These are phyloP conservation scores for Nakazawaea siamensis DNA, from an alignment of 805 yeast genomes.

Conservation along the genomic window DNA sequence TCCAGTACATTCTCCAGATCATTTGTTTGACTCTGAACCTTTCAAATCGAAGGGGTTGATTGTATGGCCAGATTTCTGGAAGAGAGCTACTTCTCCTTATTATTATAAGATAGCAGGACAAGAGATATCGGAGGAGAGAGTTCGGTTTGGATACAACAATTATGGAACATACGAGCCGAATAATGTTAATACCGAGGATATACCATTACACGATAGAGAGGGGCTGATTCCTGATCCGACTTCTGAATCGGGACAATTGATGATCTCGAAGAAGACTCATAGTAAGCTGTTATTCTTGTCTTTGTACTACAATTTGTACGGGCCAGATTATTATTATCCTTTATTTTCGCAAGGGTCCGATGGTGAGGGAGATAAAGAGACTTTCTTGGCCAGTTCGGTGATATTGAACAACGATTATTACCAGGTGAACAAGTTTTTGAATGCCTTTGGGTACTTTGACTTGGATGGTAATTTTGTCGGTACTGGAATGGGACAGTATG, in stretches of 20 bases:
- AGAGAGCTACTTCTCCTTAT: constrained; percentile 44
- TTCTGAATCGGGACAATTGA: constrained; percentile 57
- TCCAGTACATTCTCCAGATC: constrained; percentile 59
- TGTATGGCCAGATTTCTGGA: constrained; percentile 40
- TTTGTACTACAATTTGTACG: constrained; percentile 52
- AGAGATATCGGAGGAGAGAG: constrained; percentile 32
- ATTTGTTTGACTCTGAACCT: constrained; percentile 48
- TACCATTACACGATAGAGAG: constrained; percentile 49
- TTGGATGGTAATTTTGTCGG: constrained; percentile 42
- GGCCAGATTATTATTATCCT: constrained; percentile 49
- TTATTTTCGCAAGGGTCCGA: constrained; percentile 38
- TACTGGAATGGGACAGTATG: constrained; percentile 70
- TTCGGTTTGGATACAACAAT: constrained; percentile 29
- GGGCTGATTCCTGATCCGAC: constrained; percentile 60
- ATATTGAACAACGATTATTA: constrained; percentile 53
- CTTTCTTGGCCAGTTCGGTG: constrained; percentile 51
- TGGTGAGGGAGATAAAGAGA: constrained; percentile 54
- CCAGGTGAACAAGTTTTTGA: constrained; percentile 47
- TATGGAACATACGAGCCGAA: constrained; percentile 26
- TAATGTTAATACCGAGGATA: constrained; percentile 15
- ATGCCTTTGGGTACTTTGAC: constrained; percentile 45
- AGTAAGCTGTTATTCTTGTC: constrained; percentile 44
- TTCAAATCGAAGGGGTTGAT: constrained; percentile 44
- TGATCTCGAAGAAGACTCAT: constrained; percentile 49
- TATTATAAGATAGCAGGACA: constrained; percentile 39